These are phyloP conservation scores for Amaranthus cruentus DNA, from an alignment of 148 eudicot species.

Conservation along the genomic window DNA sequence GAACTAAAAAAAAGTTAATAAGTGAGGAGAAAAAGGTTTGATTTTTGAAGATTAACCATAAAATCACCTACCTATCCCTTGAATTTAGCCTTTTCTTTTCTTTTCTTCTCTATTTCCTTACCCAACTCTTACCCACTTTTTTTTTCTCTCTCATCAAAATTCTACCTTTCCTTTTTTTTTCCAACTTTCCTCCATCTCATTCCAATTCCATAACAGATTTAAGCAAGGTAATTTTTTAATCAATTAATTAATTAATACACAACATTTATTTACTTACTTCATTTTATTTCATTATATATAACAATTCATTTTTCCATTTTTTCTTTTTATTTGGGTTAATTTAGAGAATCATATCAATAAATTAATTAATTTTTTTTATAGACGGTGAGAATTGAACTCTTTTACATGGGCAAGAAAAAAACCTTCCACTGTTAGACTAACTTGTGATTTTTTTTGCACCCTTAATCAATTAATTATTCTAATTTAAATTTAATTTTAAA, in stretches of 20 bases:
- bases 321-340: not conserved
- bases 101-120: constrained; percentile 15
- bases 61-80: constrained; percentile 56
- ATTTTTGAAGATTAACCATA: constrained; percentile 35
- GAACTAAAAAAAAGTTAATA: not conserved
- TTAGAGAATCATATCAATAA: no score
- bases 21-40: not conserved
- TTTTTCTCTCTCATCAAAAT: constrained; percentile 5
- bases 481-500: no score
- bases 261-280: no score
- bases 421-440: no score
- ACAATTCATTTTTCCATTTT: not conserved
- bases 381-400: no score
- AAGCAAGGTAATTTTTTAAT: not conserved
- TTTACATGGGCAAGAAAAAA: no score
- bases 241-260: not conserved
- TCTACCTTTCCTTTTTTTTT: not conserved
- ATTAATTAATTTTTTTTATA: no score
- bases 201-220: not conserved
- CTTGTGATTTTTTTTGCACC: not conserved
- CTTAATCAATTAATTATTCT: not conserved
- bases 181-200: not conserved
- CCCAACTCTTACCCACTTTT: constrained; percentile 14
- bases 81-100: constrained; percentile 44
- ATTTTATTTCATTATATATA: no score